Base-by-base conservation (phyloP, 2,329 filamentous ascomycete genomes). In the Claviceps africana region DNA sequence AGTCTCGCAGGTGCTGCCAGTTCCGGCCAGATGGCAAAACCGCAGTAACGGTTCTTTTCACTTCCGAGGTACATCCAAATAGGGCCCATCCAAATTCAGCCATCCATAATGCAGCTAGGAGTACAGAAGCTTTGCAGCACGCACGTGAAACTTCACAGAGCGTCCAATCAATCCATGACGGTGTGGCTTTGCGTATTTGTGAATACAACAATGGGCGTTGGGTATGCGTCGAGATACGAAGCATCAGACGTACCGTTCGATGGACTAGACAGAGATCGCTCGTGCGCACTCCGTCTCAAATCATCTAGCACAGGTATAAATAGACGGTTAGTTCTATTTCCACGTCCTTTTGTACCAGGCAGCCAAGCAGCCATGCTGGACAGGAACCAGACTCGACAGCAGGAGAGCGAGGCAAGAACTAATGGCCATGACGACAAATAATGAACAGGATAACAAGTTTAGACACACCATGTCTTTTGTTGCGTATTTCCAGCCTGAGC, bases 401-500 rank as follows among this genome's bases (percentile, higher is more conserved):
- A n/a, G 8, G 33, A 3, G 7, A n/a, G 17, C 40, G 45, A 45
- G 28, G 25, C 45, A 19, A 25, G 6, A 2, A 31, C 37, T n/a
- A 21, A 25, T 19, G 33, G n/a, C 25, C 25, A 25, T 25, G 5
- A 40, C 22, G n/a, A 40, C 19, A 51, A 51, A 17, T 13, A 4
- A 28, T 43, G 30, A 50, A 25, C 13, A n/a, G n/a, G 28, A 19
- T 9, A 21, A 35, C 15, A 19, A 19, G 5, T 21, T 25, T 15
- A 31, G 22, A 54, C 53, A 17, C 10, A 54, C 53, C 46, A 28
- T 45, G 19, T 3, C 21, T 13, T 28, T n/a, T 22, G 30, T 7
- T 22, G 4, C 7, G 19, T 7, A 1, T 21, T 22, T 56, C 53
- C 17, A 51, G 37, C 46, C 53, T 58, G 31, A 51, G 42, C 22